phyloP scores from a whole-genome alignment of 345 rosid genomes.

The Mercurialis annua region DNA sequence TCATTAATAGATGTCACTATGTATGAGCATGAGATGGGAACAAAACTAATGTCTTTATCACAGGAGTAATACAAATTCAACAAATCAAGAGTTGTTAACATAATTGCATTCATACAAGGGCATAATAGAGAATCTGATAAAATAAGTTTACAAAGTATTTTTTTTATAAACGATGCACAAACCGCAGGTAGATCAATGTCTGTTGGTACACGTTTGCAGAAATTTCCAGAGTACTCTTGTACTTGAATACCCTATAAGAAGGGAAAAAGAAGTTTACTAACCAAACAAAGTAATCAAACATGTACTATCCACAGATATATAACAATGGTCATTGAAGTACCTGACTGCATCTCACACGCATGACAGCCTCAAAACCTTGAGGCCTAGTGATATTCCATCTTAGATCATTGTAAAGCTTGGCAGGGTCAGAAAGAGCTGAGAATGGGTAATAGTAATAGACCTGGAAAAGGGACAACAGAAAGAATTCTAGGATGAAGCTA shows the following conservation, averaged over 20 bases:
- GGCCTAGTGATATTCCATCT: slow-evolving; percentile 92
- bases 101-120: background rate
- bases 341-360: slow-evolving; percentile 90
- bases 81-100: background rate
- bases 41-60: background rate
- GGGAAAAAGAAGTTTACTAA: too few relatives aligned
- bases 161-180: slow-evolving; percentile 24
- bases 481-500: slow-evolving; percentile 4
- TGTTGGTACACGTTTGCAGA: slow-evolving; percentile 78
- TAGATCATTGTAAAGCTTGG: slow-evolving; percentile 85
- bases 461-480: slow-evolving; percentile 35
- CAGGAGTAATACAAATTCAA: background rate
- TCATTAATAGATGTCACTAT: background rate
- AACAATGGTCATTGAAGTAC: slow-evolving; percentile 26
- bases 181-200: slow-evolving; percentile 85
- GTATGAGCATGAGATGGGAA: too few relatives aligned
- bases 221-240: slow-evolving; percentile 78
- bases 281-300: too few relatives aligned
- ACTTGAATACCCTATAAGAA: slow-evolving; percentile 80
- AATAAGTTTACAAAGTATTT: background rate
- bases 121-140: background rate
- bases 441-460: slow-evolving; percentile 77
- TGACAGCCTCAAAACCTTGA: slow-evolving; percentile 88
- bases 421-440: slow-evolving; percentile 72
- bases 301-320: too few relatives aligned